These are phyloP conservation scores for Taxawa tesnikishii DNA, from an alignment of 2,329 filamentous ascomycete genomes.

Conservation along the genomic window DNA sequence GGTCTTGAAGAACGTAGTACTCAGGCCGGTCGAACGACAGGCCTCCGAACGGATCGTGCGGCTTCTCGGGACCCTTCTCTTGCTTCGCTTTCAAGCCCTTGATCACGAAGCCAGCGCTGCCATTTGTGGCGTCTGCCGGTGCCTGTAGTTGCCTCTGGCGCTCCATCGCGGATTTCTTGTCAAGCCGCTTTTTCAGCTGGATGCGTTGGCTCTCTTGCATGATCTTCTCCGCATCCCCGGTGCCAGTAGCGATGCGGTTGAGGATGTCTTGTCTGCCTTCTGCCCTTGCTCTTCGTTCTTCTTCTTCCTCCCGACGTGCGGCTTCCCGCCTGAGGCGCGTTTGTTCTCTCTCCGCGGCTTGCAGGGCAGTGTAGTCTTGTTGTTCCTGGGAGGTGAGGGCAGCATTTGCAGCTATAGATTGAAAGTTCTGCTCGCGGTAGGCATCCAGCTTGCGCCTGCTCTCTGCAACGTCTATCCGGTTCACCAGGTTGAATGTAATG, in stretches of 20 bases:
- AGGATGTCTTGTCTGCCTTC: conserved; percentile 58
- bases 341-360: conserved; percentile 53
- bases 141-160: conserved; percentile 27
- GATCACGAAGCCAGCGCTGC: conserved; percentile 44
- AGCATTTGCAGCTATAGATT: conserved; percentile 39
- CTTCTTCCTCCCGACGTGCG: conserved; percentile 55
- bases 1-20: conserved; percentile 56
- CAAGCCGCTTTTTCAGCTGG: conserved; percentile 60
- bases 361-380: conserved; percentile 30
- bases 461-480: conserved; percentile 54
- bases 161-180: conserved; percentile 40
- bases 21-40: conserved; percentile 50
- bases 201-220: conserved; percentile 44
- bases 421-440: conserved; percentile 64
- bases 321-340: conserved; percentile 50
- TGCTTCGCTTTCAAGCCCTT: conserved; percentile 63
- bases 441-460: conserved; percentile 47
- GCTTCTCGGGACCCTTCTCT: conserved; percentile 51
- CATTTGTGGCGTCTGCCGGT: conserved; percentile 25
- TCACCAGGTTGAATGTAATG: conserved; percentile 77
- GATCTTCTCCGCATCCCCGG: conserved; percentile 46
- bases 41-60: conserved; percentile 83
- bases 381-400: conserved; percentile 35
- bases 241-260: conserved; percentile 52
- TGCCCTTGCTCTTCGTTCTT: conserved; percentile 52